phyloP scores from a whole-genome alignment of 768 basidiomycete genomes.

The Chalciporus sphaerocephalus region DNA sequence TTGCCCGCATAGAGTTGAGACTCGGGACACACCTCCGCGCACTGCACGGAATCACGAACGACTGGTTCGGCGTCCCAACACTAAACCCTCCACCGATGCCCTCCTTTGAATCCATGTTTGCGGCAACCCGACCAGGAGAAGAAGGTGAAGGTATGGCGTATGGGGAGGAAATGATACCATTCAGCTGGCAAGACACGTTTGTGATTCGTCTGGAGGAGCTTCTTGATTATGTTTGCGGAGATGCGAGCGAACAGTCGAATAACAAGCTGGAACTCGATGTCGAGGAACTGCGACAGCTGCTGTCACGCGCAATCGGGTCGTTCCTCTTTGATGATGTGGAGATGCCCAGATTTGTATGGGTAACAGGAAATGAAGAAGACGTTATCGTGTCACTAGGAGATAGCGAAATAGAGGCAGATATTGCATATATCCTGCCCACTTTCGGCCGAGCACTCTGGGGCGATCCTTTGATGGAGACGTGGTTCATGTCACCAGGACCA shows the following conservation, averaged over 20 bases:
- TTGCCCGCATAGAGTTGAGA: constrained; percentile 50
- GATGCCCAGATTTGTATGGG: constrained; percentile 62
- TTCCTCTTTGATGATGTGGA: constrained; percentile 78
- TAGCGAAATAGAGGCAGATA: constrained; percentile 16
- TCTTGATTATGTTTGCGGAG: constrained; percentile 40
- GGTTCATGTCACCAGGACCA: constrained; percentile 51
- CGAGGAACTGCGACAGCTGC: constrained; percentile 42
- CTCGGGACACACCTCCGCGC: constrained; percentile 58
- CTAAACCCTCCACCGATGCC: constrained; percentile 31
- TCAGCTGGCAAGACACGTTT: constrained; percentile 77
- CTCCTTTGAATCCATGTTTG: constrained; percentile 11
- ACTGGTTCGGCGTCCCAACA: constrained; percentile 61
- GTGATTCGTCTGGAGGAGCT: constrained; percentile 53
- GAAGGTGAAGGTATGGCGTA: constrained; percentile 1
- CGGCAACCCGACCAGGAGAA: constrained; percentile 2
- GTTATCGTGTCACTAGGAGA: constrained; percentile 42
- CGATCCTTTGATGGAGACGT: constrained; percentile 67
- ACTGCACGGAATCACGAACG: constrained; percentile 70
- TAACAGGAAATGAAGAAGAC: constrained; percentile 56
- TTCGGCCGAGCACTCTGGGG: constrained; percentile 64
- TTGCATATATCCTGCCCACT: constrained; percentile 36
- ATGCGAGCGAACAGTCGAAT: constrained; percentile 5
- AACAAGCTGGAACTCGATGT: constrained; percentile 26
- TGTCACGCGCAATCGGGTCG: constrained; percentile 68
- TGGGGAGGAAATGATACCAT: constrained; percentile 32